Percentiles rank a stretch among this genome's conserved stretches.
These are phyloP conservation scores for Vachellia collinsii DNA, from an alignment of 306 rosid species.

Conservation along the genomic window DNA sequence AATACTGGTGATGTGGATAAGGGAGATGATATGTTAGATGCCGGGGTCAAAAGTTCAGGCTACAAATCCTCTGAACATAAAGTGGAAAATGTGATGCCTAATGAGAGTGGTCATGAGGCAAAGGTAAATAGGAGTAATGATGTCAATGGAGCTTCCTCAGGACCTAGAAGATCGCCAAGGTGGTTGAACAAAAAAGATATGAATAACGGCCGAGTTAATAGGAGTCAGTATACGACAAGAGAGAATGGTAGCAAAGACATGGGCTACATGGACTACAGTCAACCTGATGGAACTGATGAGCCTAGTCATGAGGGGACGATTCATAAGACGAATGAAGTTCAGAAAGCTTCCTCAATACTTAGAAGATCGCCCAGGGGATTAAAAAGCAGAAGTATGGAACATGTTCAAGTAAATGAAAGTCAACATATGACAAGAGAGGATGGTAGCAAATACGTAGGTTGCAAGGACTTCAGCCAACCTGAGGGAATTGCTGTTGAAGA, in stretches of 20 bases:
- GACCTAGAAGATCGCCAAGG: constrained; percentile 55
- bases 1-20: constrained; percentile 35
- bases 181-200: constrained; percentile 6
- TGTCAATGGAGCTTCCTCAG: constrained; percentile 37
- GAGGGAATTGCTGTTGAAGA: constrained; percentile 34
- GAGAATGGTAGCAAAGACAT: constrained; percentile 15
- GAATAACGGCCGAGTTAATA: background rate
- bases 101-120: constrained; percentile 34
- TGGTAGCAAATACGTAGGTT: constrained; percentile 31
- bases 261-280: background rate
- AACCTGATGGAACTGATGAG: constrained; percentile 16
- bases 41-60: constrained; percentile 32
- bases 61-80: constrained; percentile 37
- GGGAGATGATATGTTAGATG: constrained; percentile 34
- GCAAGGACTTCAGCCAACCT: constrained; percentile 23
- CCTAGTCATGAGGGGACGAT: constrained; percentile 27
- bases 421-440: constrained; percentile 28
- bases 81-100: constrained; percentile 38
- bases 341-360: constrained; percentile 37
- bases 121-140: constrained; percentile 33
- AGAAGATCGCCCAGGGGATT: constrained; percentile 54
- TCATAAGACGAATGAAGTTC: constrained; percentile 32
- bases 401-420: constrained; percentile 37
- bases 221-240: background rate
- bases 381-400: constrained; percentile 25